Base-by-base conservation (phyloP, 1,139 yeast genomes). In the Yamadazyma buinensis region DNA sequence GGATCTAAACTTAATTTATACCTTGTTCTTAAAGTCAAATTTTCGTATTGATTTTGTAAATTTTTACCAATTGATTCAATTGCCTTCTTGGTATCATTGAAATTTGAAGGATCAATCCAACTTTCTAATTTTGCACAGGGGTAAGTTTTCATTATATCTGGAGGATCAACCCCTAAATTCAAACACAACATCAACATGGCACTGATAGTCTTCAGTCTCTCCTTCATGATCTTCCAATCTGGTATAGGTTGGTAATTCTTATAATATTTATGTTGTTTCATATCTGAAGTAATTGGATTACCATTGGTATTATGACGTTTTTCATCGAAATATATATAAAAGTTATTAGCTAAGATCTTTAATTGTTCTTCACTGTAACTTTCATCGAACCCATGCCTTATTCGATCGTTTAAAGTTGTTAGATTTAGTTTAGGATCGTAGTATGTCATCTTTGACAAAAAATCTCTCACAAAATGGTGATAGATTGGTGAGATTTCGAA, bases 91-190 rank as follows among this genome's bases (percentile, higher is more conserved):
- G 95, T 80, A 51, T 88, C 97, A 26, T 83, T 77, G 48, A 77
- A 83, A n/a, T 78, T 68, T 20, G 84, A 66, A 0, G 97, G 97
- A 54, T 92, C 96, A 21, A 92, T 79, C 90, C 97, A 90, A 1
- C 97, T 85, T 61, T 94, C 98, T 29, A 82, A 63, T 49, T 84
- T 81, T 1, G 98, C 96, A 52, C 95, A 86, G 1, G 97, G 97
- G 43, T 85, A 90, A 0, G 97, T 88, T 57, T 88, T 87, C 60
- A 86, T 79, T 24, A 90, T 80, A 58, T 94, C 98, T 1, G 99
- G 98, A 3, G 99, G 98, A 47, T 92, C 97, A 3, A 92, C 97
- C 5, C 98, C 97, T 32, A 92, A 64, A 53, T 94, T 92, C 28
- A 92, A 67, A 55, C 99, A 92, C 32, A 92, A 63, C 34, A 92